Evolutionary conservation across 2,329 filamentous ascomycete species (phyloP), one percentile per base, ranked within the genome.

Genomic region (Penicillium fuscoglaucum): DNA sequence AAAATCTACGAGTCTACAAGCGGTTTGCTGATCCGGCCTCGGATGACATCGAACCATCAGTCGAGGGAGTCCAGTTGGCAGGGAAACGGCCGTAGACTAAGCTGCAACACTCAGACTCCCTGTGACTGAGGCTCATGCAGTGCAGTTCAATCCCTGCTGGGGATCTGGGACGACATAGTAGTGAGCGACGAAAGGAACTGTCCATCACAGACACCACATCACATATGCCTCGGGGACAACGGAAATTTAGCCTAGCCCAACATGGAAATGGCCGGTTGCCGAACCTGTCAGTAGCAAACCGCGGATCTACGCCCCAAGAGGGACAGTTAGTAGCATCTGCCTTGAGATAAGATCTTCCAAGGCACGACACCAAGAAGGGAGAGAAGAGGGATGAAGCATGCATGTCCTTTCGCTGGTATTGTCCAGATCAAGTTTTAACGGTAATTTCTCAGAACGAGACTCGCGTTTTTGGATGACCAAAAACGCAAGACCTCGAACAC

Each of bases 391-490:
- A 51, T 59, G 49, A 61, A 63, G 61, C 62, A 63, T 49, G 65
- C 65, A 67, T 67, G 65, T 96, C 89, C 91, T 96, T 93, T 91
- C 91, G 91, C 91, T 91, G 89, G 90, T 90, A 93, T 93, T 93
- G 92, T 91, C 90, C 89, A 90, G 90, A 92, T 92, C 90, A 93
- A 93, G 90, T 93, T 90, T 80, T 81, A 82, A 88, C 90, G 89
- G 90, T 93, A 88, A 93, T 85, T 86, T 93, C 89, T 92, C 74
- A 76, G 74, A 74, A 71, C 72, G 64, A 71, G 62, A 43, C 35
- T 57, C 13, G 61, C 58, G 56, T 52, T 47, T 52, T 51, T 24
- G 57, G 57, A 37, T 26, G 31, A 45, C 39, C 54, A 56, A 51
- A 56, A 50, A 6, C 40, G 59, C 54, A 41, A 62, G 61, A 37